Evolutionary conservation across 2,329 filamentous ascomycete genomes (phyloP), one percentile per base, ranked within the genome.

Genomic region (Exserohilum turcica): DNA sequence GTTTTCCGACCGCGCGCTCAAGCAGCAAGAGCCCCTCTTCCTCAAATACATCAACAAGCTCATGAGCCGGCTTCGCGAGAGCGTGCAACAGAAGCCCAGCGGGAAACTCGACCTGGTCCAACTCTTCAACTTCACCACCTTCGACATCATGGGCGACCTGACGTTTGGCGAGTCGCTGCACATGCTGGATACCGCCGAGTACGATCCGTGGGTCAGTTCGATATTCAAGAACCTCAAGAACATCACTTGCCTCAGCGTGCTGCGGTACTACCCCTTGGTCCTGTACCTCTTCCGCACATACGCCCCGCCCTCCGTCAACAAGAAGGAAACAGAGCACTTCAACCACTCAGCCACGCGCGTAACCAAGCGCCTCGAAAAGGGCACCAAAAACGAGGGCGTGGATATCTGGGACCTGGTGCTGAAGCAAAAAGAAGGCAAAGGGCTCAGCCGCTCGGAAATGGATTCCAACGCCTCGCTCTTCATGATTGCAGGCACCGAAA

Each of bases 401-500:
- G 77, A 80, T 56, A 71, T 80, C 29, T 76, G 77, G 70, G 67
- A 70, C 16, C 68, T 76, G 18, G 71, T 78, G 0, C 60, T 78
- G 7, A 54, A 61, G 3, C 64, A 72, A 48, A 69, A 72, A 31
- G 70, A 63, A 27, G 69, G 66, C 3, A 63, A 63, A 27, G 66
- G 64, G 0, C 38, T 74, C 21, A 54, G 56, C 3, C 45, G 60
- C 19, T 51, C 38, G 1, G 75, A 80, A 40, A 76, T 80, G 65
- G 66, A 77, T 16, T 52, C 69, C 0, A 77, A 76, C 44, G 62
- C 71, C 0, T 54, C 59, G 2, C 24, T 76, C 0, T 67, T 79
- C 31, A 77, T 79, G 59, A 46, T 76, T 6, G 79, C 77, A 2
- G 78, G 78, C 1, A 76, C 74, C 16, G 78, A 81, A 48, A 80